Conservation (phyloP, 768 basidiomycete species). For the Trametes meyenii region DNA sequence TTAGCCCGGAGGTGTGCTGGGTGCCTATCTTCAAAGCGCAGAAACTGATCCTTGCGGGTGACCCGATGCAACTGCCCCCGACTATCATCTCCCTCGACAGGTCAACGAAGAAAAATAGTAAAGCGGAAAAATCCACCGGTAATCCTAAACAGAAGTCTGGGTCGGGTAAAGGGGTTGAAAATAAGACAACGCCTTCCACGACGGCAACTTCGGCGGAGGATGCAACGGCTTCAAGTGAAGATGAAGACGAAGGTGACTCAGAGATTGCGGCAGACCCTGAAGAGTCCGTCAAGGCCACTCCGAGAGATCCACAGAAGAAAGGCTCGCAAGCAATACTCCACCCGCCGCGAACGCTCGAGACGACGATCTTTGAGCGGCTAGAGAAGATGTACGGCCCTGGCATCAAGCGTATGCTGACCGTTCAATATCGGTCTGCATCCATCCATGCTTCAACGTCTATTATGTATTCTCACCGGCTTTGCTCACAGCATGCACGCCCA, state of each 20-base stretch:
- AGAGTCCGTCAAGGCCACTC: not conserved
- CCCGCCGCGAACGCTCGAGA: conserved; percentile 77
- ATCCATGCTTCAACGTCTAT: not conserved
- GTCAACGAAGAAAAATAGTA: conserved; percentile 33
- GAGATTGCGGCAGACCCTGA: conserved; percentile 11
- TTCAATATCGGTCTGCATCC: conserved; percentile 78
- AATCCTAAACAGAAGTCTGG: not conserved
- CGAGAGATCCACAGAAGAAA: conserved; percentile 12
- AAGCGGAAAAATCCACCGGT: not conserved
- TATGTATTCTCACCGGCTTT: not conserved
- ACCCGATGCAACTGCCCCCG: conserved; percentile 94
- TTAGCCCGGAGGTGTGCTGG: conserved; percentile 75
- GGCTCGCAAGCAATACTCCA: conserved; percentile 36
- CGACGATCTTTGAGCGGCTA: conserved; percentile 90
- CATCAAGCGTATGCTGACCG: conserved; percentile 84
- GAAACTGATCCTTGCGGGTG: conserved; percentile 90
- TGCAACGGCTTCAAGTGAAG: not conserved
- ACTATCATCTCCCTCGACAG: conserved; percentile 77
- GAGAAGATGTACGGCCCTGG: conserved; percentile 83
- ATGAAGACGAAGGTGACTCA: conserved; percentile 17
- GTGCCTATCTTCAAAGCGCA: conserved; percentile 91
- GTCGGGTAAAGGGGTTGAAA: not conserved
- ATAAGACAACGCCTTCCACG: not conserved
- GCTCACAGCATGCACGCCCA: conserved; percentile 80
- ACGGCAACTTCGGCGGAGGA: not conserved